Evolutionary conservation across 2,329 filamentous ascomycete genomes (phyloP).

Genomic region (Fusarium armeniacum): DNA sequence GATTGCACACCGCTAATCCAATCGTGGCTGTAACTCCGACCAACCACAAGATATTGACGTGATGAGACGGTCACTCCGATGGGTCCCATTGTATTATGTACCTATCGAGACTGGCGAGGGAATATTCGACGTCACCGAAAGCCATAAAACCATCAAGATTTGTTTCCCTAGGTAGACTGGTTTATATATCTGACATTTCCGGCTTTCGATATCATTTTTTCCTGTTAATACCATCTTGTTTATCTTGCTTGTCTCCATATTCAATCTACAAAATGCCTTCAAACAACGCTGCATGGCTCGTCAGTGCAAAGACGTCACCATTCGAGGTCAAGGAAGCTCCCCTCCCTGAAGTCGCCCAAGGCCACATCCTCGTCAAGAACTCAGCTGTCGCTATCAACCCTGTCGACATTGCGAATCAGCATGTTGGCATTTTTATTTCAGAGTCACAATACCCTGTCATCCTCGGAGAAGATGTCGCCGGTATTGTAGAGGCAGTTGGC

Average conservation of each 20-base stretch:
- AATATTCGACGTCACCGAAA: neutral
- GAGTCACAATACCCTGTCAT: slow-evolving; percentile 42
- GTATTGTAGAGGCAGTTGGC: slow-evolving; percentile 53
- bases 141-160: neutral
- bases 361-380: slow-evolving; percentile 49
- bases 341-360: slow-evolving; percentile 7
- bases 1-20: slow-evolving; percentile 25
- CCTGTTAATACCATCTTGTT: neutral
- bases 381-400: slow-evolving; percentile 54
- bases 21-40: slow-evolving; percentile 13
- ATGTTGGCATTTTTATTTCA: slow-evolving; percentile 19
- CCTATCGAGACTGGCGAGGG: slow-evolving; percentile 1
- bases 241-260: neutral
- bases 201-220: neutral
- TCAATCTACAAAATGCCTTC: slow-evolving; percentile 14
- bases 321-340: slow-evolving; percentile 36
- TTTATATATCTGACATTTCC: neutral
- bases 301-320: slow-evolving; percentile 31
- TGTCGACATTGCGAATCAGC: slow-evolving; percentile 48
- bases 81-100: neutral
- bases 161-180: neutral
- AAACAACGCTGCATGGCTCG: slow-evolving; percentile 31
- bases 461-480: slow-evolving; percentile 52
- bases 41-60: slow-evolving; percentile 21
- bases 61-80: neutral